Base-by-base conservation (phyloP, 805 yeast genomes). In the Wickerhamiella nectarea region DNA sequence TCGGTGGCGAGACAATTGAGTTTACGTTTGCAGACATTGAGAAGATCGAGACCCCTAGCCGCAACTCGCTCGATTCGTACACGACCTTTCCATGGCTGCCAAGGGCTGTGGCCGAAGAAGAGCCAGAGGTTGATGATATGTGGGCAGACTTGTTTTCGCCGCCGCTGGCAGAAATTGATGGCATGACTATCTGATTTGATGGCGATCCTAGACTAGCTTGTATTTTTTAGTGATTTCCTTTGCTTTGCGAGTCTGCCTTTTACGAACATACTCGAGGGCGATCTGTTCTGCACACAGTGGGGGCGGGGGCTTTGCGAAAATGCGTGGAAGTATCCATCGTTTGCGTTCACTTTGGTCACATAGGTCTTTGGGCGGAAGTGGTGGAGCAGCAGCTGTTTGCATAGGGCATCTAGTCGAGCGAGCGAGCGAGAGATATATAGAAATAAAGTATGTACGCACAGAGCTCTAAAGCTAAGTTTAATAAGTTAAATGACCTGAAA, bases 401-500 rank as follows among this genome's bases (percentile, higher is more conserved):
- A 28, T 28, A 28, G 6, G 3, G 28, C 28, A 7, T 28, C 6
- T 28, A 4, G 7, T 6, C 15, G 31, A n/a, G 12, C 6, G n/a
- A 2, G 31, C 31, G n/a, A n/a, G 4, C 15, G 12, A 28, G 31
- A n/a, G 11, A 28, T 28, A 28, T 10, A 7, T 3, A 25, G 28
- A 9, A 5, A 25, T 5, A 3, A 3, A 25, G 4, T n/a, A n/a
- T n/a, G n/a, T n/a, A n/a, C n/a, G n/a, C n/a, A n/a, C n/a, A n/a
- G n/a, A n/a, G n/a, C 8, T 21, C 31, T 28, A 6, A 12, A 28
- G 31, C 31, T 12, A 28, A 28, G 31, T 28, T 28, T 28, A 38
- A 38, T 28, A 22, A 19, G n/a, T 36, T 28, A 38, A 38, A 38
- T 31, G 21, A 28, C 41, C 18, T 31, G 18, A 19, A 38, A 28